Percentiles rank a stretch among this genome's conserved stretches.
Evolutionary conservation across 495 filamentous ascomycete genomes (phyloP).

Genomic region (Trichoderma erinaceum): DNA sequence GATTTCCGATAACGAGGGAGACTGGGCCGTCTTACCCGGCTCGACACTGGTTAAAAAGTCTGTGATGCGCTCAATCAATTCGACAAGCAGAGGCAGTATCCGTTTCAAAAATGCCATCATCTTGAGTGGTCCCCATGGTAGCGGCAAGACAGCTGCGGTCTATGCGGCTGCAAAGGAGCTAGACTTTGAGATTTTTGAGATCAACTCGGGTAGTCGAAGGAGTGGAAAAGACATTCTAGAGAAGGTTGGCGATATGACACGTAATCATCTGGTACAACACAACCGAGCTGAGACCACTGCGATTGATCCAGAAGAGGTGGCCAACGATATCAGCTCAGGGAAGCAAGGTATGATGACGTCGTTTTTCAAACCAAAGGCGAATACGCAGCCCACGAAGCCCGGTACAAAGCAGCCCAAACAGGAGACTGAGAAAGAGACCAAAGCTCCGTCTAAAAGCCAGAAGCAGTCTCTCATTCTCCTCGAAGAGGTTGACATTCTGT

Average conservation of each 20-base stretch:
- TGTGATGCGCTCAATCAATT: constrained; percentile 54
- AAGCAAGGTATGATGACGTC: constrained; percentile 72
- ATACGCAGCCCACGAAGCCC: constrained; percentile 25
- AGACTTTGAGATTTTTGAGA: constrained; percentile 91
- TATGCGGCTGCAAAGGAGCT: constrained; percentile 95
- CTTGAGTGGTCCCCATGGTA: constrained; percentile 83
- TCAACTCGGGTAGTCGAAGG: constrained; percentile 74
- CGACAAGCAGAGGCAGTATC: constrained; percentile 37
- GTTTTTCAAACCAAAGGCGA: constrained; percentile 62
- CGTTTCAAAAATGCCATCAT: constrained; percentile 59
- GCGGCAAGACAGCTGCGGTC: constrained; percentile 87
- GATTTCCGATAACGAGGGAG: constrained; percentile 58
- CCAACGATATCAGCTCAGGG: constrained; percentile 54
- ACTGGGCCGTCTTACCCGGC: constrained; percentile 38
- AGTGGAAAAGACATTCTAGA: constrained; percentile 88
- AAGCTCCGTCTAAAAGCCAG: constrained; percentile 48
- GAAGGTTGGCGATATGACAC: constrained; percentile 91
- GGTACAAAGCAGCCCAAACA: constrained; percentile 18
- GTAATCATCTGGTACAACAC: constrained; percentile 75
- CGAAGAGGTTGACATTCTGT: constrained; percentile 91
- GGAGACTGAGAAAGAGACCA: constrained; percentile 26
- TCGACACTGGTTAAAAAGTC: constrained; percentile 48
- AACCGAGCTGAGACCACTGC: constrained; percentile 26
- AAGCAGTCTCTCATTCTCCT: constrained; percentile 93
- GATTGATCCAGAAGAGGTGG: constrained; percentile 35